phyloP scores from a whole-genome alignment of 441 rosid species.

The Hura crepitans region DNA sequence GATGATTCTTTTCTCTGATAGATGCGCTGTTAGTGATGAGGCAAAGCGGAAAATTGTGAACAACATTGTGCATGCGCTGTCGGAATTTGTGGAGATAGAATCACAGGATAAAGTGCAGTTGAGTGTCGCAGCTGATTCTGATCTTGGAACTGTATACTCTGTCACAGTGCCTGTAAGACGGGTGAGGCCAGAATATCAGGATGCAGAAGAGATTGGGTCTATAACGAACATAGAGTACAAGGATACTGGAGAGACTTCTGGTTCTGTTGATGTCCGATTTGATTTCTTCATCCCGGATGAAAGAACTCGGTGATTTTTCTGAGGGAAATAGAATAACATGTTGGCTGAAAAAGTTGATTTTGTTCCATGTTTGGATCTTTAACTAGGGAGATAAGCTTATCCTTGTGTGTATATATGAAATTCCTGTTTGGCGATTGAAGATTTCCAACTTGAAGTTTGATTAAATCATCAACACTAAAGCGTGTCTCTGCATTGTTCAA shows the following conservation, averaged over 20 bases:
- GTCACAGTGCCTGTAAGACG: constrained; percentile 90
- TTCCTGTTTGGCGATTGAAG: constrained; percentile 17
- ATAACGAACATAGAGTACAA: constrained; percentile 74
- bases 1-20: constrained; percentile 97
- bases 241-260: constrained; percentile 63
- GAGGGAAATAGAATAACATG: constrained; percentile 1
- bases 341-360: not conserved
- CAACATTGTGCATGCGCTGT: constrained; percentile 71
- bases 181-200: constrained; percentile 82
- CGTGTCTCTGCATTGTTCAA: not conserved
- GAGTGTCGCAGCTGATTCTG: constrained; percentile 75
- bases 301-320: constrained; percentile 20
- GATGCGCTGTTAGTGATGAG: constrained; percentile 91
- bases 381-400: constrained; percentile 24
- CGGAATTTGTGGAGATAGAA: constrained; percentile 95
- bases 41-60: constrained; percentile 87
- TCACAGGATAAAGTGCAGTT: constrained; percentile 98
- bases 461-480: not conserved
- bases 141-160: constrained; percentile 87
- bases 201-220: constrained; percentile 50
- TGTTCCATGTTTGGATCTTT: constrained; percentile 21
- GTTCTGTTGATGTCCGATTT: constrained; percentile 84
- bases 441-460: constrained; percentile 20
- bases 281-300: constrained; percentile 87
- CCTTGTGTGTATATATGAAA: constrained; percentile 40